A percentile compares a stretch with the other conserved stretches of the same genome.
phyloP scores from a whole-genome alignment of 2,329 filamentous ascomycete genomes.

The Nemania sp. region DNA sequence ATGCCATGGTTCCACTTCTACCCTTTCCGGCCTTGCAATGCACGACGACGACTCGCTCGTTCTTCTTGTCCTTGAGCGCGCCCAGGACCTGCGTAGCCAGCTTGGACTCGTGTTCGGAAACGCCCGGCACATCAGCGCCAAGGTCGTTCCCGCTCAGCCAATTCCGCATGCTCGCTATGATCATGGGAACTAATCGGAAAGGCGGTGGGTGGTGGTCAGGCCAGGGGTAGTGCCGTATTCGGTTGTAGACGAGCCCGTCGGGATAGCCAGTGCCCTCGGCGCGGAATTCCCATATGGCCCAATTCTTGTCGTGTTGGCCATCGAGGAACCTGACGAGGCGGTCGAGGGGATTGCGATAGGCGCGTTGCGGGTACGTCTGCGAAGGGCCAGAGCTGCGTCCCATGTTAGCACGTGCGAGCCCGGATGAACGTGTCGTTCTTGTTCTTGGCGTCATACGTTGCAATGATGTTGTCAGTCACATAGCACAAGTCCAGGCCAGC shows the following conservation, averaged over 20 bases:
- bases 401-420: background rate
- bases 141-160: conserved; percentile 69
- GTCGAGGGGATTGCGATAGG: conserved; percentile 92
- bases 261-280: conserved; percentile 96
- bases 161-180: conserved; percentile 90
- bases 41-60: conserved; percentile 76
- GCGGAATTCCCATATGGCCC: conserved; percentile 98
- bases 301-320: conserved; percentile 77
- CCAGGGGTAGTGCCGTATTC: conserved; percentile 91
- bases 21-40: conserved; percentile 99
- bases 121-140: conserved; percentile 37
- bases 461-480: conserved; percentile 79
- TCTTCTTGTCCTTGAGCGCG: conserved; percentile 43
- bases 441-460: conserved; percentile 51
- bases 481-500: conserved; percentile 94
- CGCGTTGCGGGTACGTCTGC: conserved; percentile 84
- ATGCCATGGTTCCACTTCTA: conserved; percentile 83
- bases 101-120: conserved; percentile 29
- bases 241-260: conserved; percentile 82
- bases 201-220: conserved; percentile 97
- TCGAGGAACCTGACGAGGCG: conserved; percentile 87
- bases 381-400: conserved; percentile 79
- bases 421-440: background rate
- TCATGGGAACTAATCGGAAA: conserved; percentile 83
- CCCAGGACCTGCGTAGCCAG: conserved; percentile 35